Conservation (phyloP, 1,284 basidiomycete genomes). For the Ceratobasidium sp. region DNA sequence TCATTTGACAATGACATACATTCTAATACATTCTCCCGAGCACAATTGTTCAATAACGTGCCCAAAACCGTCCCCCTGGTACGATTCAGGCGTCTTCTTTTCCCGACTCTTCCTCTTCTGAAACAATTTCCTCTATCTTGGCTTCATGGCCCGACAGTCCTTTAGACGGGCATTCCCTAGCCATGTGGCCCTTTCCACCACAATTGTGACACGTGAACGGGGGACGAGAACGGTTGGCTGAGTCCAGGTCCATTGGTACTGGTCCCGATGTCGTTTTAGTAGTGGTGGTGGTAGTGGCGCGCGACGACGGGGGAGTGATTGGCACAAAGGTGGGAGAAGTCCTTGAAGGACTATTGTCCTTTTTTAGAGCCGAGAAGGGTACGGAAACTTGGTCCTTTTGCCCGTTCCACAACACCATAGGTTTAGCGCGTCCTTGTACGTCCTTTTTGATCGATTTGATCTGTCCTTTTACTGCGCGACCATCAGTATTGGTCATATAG, state of each 20-base stretch:
- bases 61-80: slow-evolving; percentile 14
- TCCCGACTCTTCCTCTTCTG: background rate
- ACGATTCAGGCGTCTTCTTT: background rate
- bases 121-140: background rate
- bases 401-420: background rate
- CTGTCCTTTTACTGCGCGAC: background rate
- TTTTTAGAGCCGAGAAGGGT: background rate
- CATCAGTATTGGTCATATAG: background rate
- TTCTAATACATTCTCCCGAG: background rate
- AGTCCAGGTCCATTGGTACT: background rate
- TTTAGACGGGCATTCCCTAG: background rate
- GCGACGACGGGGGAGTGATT: no score
- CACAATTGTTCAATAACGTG: background rate
- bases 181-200: background rate
- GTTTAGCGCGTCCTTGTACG: background rate
- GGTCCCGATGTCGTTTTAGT: background rate
- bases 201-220: background rate
- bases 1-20: background rate
- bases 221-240: background rate
- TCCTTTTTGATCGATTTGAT: background rate
- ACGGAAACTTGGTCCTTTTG: background rate
- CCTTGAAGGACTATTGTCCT: background rate
- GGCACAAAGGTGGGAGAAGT: background rate
- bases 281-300: background rate
- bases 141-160: background rate